Base-by-base conservation (phyloP, 495 filamentous ascomycete species). In the Aspergillus ellipticus region DNA sequence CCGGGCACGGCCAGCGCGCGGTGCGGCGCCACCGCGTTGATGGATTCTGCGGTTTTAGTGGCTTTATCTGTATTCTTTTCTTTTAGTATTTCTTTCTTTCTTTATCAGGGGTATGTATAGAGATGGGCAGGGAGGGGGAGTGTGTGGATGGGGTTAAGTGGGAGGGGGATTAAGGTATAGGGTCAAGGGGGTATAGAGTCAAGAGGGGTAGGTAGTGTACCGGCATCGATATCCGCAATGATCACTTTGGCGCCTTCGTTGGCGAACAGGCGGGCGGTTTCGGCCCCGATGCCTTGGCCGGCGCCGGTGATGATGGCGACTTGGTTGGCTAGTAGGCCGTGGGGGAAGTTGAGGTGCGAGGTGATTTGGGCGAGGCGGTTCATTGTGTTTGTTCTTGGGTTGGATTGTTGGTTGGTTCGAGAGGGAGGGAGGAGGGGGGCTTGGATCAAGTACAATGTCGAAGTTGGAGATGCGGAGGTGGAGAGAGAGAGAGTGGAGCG, bases 221-320 rank as follows among this genome's bases (percentile, higher is more conserved):
- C 74, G 17, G 66, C 81, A 70, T 94, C 90, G 57, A 94, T 88
- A 72, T 94, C 90, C 19, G 89, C 84, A 47, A 96, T 75, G 2
- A 96, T 73, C 2, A 94, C 90, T 66, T 86, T 90, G 0, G 90
- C 89, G 19, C 90, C 90, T 65, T 96, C 90, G 56, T 89, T 89
- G 24, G 88, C 89, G 64, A 95, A 96, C 7, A 93, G 70, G 15
- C 85, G 73, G 13, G 90, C 90, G 29, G 86, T 78, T 72, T 93
- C 90, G 26, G 90, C 90, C 24, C 90, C 90, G 66, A 95, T 95
- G 61, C 90, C 90, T 72, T 96, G 89, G n/a, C 87, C 90, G 15
- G 83, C 82, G 46, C 90, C 90, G 31, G 90, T 96, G 64, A 95
- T 85, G 68, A 96, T 92, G 64, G 89, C 89, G n/a, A 86, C 82